Evolutionary conservation across 2,329 filamentous ascomycete genomes (phyloP).

Genomic region (Fusarium xylarioides): DNA sequence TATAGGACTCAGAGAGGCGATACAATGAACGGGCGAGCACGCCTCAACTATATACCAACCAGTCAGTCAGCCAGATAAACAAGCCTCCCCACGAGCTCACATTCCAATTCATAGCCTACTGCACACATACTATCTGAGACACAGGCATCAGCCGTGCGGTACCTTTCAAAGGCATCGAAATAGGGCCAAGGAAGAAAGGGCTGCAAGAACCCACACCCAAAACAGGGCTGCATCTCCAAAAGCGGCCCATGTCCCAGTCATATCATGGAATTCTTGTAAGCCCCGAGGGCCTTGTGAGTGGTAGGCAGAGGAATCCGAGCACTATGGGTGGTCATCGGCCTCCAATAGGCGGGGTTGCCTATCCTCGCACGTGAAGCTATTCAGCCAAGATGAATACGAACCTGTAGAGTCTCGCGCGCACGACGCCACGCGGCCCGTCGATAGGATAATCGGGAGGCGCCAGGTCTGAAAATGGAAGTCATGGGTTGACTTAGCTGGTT

Average conservation of each 20-base stretch:
- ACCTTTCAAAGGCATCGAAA: slow-evolving; percentile 20
- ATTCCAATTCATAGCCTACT: slow-evolving; percentile 26
- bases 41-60: slow-evolving; percentile 35
- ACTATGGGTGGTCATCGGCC: slow-evolving; percentile 41
- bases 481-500: slow-evolving; percentile 35
- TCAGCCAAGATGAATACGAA: slow-evolving; percentile 25
- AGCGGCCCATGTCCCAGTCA: slow-evolving; percentile 34
- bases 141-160: slow-evolving; percentile 28
- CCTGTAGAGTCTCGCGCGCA: slow-evolving; percentile 32
- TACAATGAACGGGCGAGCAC: slow-evolving; percentile 12
- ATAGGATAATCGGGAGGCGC: slow-evolving; percentile 27
- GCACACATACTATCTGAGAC: slow-evolving; percentile 19
- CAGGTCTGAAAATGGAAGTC: slow-evolving; percentile 39
- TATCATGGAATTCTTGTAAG: slow-evolving; percentile 33
- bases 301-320: background rate
- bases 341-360: slow-evolving; percentile 29
- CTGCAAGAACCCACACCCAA: slow-evolving; percentile 29
- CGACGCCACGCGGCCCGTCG: slow-evolving; percentile 38
- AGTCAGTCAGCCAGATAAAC: slow-evolving; percentile 1
- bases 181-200: slow-evolving; percentile 18
- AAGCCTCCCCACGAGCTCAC: slow-evolving; percentile 19
- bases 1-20: slow-evolving; percentile 1
- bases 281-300: slow-evolving; percentile 34
- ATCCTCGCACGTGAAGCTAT: slow-evolving; percentile 40
- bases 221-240: slow-evolving; percentile 33